A percentile compares a stretch with the other conserved stretches of the same genome.
Evolutionary conservation across 768 basidiomycete species (phyloP).

Genomic region (Ramaria rubella): DNA sequence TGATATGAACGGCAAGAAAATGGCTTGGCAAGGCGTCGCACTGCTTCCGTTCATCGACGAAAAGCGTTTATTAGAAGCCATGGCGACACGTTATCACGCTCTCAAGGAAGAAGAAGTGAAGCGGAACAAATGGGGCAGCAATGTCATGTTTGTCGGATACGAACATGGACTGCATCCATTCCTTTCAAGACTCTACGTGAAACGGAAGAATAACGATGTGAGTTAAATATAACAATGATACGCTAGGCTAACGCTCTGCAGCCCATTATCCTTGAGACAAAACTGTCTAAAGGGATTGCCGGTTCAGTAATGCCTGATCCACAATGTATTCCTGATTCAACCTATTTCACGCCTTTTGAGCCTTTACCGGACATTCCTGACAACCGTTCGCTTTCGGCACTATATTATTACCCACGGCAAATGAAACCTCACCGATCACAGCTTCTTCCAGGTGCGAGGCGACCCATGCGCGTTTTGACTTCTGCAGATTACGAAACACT

Average conservation of each 20-base stretch:
- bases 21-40: slow-evolving; percentile 99
- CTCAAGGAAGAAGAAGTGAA: slow-evolving; percentile 76
- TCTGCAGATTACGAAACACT: slow-evolving; percentile 65
- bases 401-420: slow-evolving; percentile 88
- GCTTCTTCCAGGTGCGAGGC: slow-evolving; percentile 66
- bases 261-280: slow-evolving; percentile 68
- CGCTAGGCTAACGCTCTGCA: slow-evolving; percentile 25
- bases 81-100: slow-evolving; percentile 57
- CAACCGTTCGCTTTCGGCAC: slow-evolving; percentile 80
- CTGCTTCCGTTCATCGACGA: slow-evolving; percentile 93
- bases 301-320: slow-evolving; percentile 81
- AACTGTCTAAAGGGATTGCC: slow-evolving; percentile 68
- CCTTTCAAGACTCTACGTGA: slow-evolving; percentile 85
- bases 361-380: slow-evolving; percentile 73
- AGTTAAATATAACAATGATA: slow-evolving; percentile 18
- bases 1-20: slow-evolving; percentile 99
- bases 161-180: slow-evolving; percentile 83
- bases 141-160: slow-evolving; percentile 76
- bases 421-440: slow-evolving; percentile 77
- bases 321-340: slow-evolving; percentile 86
- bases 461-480: slow-evolving; percentile 53
- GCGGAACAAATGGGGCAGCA: slow-evolving; percentile 80
- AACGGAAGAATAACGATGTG: slow-evolving; percentile 76
- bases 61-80: slow-evolving; percentile 73
- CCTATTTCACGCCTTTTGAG: slow-evolving; percentile 70